Base-by-base conservation (phyloP, 192 early-diverging fungal genomes). In the Coemansia sp. region DNA sequence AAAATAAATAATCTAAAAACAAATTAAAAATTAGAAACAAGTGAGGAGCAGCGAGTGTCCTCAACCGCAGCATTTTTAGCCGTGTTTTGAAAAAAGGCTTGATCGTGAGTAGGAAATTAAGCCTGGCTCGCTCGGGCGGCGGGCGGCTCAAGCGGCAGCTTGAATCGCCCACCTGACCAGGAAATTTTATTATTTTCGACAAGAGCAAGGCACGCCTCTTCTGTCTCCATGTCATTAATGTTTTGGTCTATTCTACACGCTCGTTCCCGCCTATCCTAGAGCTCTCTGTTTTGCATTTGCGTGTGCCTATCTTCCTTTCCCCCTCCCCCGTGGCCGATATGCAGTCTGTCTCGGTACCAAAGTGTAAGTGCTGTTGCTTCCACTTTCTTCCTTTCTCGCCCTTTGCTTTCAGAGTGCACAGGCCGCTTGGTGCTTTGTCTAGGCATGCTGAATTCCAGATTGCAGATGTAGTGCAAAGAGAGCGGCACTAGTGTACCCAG, bases 311-410 rank as follows among this genome's bases (percentile, higher is more conserved):
- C 20, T 53, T 2, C 25, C 47, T 47, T 45, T 32, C 35, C 32
- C 36, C 37, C 6, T 53, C 60, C 57, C 35, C 20, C 38, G 38
- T 39, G 38, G 57, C 57, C 57, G 38, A 22, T 17, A 60, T 70
- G 68, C 68, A 70, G 68, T 70, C 68, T 17, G 27, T 60, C 54
- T 32, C 58, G 17, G 60, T 46, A 35, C 41, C 61, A 25, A 63
- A 70, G 45, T 22, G 68, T 62, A 62, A 70, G 68, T 63, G 9
- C 40, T 19, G 35, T 1, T 32, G 41, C 22, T 66, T 17, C 25
- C 35, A n/a, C 14, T 25, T 4, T 22, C 20, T 40, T 17, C 25
- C 14, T 25, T 35, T 35, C 32, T 35, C 32, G 32, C 32, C n/a
- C n/a, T 35, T 35, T 35, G 4, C 27, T 27, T 17, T 27, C 1